phyloP scores from a whole-genome alignment of 352 stramenopile species.

The Paralagenidium karlingii region DNA sequence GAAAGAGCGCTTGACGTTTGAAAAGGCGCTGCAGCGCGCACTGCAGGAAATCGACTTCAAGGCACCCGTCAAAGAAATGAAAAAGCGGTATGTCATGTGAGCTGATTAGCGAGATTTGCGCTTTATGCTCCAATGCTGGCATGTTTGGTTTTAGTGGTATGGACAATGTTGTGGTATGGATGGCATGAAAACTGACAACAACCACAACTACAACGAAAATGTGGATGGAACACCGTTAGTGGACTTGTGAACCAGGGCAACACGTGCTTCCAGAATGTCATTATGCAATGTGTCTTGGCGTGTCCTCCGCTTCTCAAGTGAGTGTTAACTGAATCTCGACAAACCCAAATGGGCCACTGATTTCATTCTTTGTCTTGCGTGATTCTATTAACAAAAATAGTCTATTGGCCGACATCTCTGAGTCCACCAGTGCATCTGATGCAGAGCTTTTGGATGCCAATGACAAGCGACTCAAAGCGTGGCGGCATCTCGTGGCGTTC shows the following conservation, averaged over 20 bases:
- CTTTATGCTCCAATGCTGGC: not conserved
- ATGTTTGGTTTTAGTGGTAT: not conserved
- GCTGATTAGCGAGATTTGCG: not conserved
- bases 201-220: not conserved
- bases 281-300: constrained; percentile 67
- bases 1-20: constrained; percentile 25
- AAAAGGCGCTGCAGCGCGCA: constrained; percentile 52
- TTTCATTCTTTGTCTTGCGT: not conserved
- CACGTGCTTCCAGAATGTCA: constrained; percentile 83
- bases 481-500: constrained; percentile 70
- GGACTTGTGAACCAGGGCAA: constrained; percentile 79
- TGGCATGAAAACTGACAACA: too few relatives aligned
- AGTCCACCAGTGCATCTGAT: constrained; percentile 20
- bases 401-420: constrained; percentile 54
- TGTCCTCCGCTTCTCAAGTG: constrained; percentile 76
- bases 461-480: constrained; percentile 47
- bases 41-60: constrained; percentile 37
- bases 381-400: constrained; percentile 15
- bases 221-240: constrained; percentile 10
- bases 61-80: constrained; percentile 63
- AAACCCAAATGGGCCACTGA: not conserved
- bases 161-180: too few relatives aligned
- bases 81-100: constrained; percentile 38
- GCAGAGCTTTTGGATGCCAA: constrained; percentile 23
- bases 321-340: constrained; percentile 2